phyloP scores from a whole-genome alignment of 2,329 filamentous ascomycete genomes.

The Rutstroemia sp. region DNA sequence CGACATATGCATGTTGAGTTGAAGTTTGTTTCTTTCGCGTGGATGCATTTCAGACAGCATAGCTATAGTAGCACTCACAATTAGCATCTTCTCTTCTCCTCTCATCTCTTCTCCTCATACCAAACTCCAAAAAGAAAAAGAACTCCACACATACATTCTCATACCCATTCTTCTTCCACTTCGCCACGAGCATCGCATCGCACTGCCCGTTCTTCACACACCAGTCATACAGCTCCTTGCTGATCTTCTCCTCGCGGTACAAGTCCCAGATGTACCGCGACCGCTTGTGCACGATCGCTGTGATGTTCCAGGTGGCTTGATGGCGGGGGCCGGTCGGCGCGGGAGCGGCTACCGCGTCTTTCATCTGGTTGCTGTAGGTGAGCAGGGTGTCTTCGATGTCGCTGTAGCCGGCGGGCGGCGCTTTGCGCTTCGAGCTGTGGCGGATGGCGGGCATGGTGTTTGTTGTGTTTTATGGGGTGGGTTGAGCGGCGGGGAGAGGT shows the following conservation, averaged over 20 bases:
- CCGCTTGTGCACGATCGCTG: constrained; percentile 93
- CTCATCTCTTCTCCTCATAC: neutral
- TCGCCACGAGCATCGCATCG: constrained; percentile 90
- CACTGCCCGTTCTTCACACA: constrained; percentile 94
- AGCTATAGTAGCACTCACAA: constrained; percentile 43
- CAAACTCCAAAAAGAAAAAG: neutral
- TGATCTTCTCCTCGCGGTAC: constrained; percentile 95
- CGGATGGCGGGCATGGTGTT: constrained; percentile 66
- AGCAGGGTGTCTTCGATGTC: constrained; percentile 84
- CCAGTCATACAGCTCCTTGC: constrained; percentile 88
- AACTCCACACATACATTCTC: constrained; percentile 63
- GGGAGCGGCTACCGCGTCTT: constrained; percentile 87
- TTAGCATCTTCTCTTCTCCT: neutral
- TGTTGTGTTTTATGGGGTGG: neutral
- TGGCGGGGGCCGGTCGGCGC: constrained; percentile 73
- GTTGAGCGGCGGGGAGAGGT: neutral
- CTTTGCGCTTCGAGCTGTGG: constrained; percentile 68
- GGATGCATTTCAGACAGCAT: constrained; percentile 91
- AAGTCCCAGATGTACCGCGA: constrained; percentile 92
- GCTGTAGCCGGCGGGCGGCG: constrained; percentile 77
- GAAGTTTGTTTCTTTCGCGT: constrained; percentile 99
- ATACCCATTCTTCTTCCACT: constrained; percentile 99
- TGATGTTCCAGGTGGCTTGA: constrained; percentile 93
- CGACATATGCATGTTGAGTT: constrained; percentile 96
- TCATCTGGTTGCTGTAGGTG: constrained; percentile 86